Evolutionary conservation across 2,329 filamentous ascomycete species (phyloP).

Genomic region (Ciborinia camelliae): DNA sequence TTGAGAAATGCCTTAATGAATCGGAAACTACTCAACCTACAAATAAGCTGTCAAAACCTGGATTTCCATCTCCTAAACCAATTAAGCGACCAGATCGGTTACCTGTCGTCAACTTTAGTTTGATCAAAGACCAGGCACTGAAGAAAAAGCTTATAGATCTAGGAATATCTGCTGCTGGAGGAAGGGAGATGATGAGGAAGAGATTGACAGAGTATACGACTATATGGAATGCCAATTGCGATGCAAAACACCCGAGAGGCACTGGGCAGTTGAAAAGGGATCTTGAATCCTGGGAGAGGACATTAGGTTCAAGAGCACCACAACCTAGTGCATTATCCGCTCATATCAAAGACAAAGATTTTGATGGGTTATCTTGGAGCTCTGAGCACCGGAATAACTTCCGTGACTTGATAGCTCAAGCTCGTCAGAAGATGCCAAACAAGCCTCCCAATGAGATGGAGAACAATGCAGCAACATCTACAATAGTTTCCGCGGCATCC

Average conservation of each 20-base stretch:
- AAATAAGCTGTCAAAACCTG: conserved; percentile 24
- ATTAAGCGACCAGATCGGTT: conserved; percentile 42
- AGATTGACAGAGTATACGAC: conserved; percentile 93
- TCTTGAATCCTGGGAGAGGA: conserved; percentile 81
- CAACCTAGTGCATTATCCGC: conserved; percentile 42
- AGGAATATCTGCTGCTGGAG: conserved; percentile 69
- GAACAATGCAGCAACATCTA: background rate
- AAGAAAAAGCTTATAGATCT: conserved; percentile 79
- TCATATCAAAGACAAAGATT: conserved; percentile 80
- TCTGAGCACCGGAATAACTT: conserved; percentile 72
- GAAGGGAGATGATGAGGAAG: conserved; percentile 66
- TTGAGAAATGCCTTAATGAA: conserved; percentile 41
- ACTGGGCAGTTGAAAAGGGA: conserved; percentile 73
- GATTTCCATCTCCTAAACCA: background rate
- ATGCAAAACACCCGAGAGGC: conserved; percentile 68
- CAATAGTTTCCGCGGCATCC: background rate
- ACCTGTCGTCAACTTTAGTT: conserved; percentile 78
- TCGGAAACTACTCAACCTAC: conserved; percentile 15
- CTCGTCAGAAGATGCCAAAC: conserved; percentile 48
- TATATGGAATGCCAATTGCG: conserved; percentile 95
- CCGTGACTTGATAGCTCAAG: conserved; percentile 73
- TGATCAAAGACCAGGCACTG: conserved; percentile 75
- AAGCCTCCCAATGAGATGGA: conserved; percentile 19
- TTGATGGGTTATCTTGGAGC: conserved; percentile 76
- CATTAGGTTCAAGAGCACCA: conserved; percentile 59